Evolutionary conservation across 2,329 filamentous ascomycete species (phyloP), one percentile per base, ranked within the genome.

Genomic region (Elsinoe ampelina): DNA sequence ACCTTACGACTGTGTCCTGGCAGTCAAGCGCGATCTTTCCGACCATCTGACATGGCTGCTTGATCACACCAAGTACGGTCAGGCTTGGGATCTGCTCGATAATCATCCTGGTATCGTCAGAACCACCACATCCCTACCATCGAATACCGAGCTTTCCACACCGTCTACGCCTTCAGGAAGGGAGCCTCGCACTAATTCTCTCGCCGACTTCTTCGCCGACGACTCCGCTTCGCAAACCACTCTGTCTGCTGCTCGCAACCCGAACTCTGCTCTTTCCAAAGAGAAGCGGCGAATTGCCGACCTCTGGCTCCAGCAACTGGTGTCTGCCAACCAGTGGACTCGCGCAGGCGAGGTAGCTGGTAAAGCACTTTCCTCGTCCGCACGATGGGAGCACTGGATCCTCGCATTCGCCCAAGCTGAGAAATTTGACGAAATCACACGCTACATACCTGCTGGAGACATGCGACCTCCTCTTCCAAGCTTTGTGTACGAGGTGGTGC

Each of bases 311-410:
- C 84, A 91, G 59, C 88, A 95, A 64, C 79, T 97, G 34, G 81
- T 95, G 34, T 81, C 84, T 35, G 77, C 81, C 0, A 79, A 82
- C 7, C 78, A 92, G 60, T 98, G 93, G 93, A 68, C 69, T 7
- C 76, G 80, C 58, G 93, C 93, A 5, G 92, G 89, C 0, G 78
- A 86, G 64, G 78, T 95, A 3, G 92, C 90, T 58, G 87, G 86
- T 12, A 89, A 85, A 65, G 91, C 96, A 0, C 76, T 98, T 1
- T 83, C 83, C 42, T 89, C 85, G 1, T 83, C 89, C 1, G 78
- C 86, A 48, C 78, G 86, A 63, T 98, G 93, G 93, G 91, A 97
- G 72, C 89, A 95, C 65, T 97, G 92, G 90, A 86, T 95, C 4
- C 95, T 87, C 82, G 85, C 82, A 0, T 98, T 98, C 72, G 89